Evolutionary conservation across 2,329 filamentous ascomycete species (phyloP).

Genomic region (Cercospora citrullina): DNA sequence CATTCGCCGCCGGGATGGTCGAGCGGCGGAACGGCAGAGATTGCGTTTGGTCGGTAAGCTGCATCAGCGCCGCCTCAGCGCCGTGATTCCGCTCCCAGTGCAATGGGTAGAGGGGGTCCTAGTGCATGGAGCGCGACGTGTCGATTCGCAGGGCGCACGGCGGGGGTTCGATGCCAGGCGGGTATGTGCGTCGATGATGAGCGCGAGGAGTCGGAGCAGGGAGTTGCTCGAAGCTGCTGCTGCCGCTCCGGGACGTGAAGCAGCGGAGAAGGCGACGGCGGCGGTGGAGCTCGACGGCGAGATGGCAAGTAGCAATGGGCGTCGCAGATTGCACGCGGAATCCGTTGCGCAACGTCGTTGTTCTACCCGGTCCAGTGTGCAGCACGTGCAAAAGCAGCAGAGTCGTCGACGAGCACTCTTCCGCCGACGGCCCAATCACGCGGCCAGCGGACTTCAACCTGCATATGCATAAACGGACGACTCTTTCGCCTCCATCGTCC

Average conservation of each 20-base stretch:
- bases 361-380: background rate
- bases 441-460: constrained; percentile 1
- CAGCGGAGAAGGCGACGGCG: background rate
- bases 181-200: constrained; percentile 4
- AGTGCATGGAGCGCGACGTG: background rate
- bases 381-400: background rate
- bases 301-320: background rate
- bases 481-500: background rate
- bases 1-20: constrained; percentile 11
- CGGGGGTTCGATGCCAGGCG: background rate
- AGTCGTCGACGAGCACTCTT: background rate
- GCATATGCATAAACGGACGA: background rate
- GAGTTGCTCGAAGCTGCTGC: background rate
- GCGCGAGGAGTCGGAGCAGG: background rate
- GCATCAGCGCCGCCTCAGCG: constrained; percentile 7
- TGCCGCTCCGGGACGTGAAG: background rate
- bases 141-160: background rate
- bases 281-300: background rate
- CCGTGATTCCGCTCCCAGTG: background rate
- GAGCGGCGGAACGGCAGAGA: constrained; percentile 9
- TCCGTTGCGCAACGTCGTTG: background rate
- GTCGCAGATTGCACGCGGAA: background rate
- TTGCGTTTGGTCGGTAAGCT: constrained; percentile 11
- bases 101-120: background rate
- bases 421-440: background rate